Conservation (phyloP, 176 grass and related monocot genomes). For the Chrysopogon serrulatus region DNA sequence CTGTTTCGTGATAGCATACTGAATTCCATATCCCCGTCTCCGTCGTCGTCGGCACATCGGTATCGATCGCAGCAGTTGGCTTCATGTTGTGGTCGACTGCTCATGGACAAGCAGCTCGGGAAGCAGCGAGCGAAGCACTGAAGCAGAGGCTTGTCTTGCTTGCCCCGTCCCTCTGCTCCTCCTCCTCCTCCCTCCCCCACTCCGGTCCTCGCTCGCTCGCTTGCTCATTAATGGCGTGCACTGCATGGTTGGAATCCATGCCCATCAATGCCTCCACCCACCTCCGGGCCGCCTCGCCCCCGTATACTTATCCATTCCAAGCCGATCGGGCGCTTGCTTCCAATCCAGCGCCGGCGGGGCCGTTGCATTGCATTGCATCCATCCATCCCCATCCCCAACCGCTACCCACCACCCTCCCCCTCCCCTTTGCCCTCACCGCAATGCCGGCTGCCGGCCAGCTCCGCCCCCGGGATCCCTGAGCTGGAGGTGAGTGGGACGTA, state of each 20-base stretch:
- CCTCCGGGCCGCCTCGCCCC: not conserved
- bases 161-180: not conserved
- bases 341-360: not conserved
- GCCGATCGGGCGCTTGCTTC: not conserved
- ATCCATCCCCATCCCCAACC: not conserved
- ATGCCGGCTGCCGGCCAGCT: slow-evolving; percentile 32
- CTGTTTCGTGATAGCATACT: too few relatives aligned
- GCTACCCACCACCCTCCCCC: slow-evolving; percentile 10
- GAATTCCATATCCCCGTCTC: too few relatives aligned
- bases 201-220: not conserved
- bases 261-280: slow-evolving; percentile 50
- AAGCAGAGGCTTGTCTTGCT: not conserved
- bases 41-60: not conserved
- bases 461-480: slow-evolving; percentile 21
- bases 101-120: not conserved
- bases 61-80: not conserved
- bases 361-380: slow-evolving; percentile 8
- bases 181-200: not conserved
- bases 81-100: too few relatives aligned
- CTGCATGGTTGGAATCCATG: slow-evolving; percentile 27
- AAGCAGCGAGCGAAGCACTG: not conserved
- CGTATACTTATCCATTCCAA: slow-evolving; percentile 4
- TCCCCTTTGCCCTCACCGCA: not conserved
- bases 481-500: slow-evolving; percentile 37
- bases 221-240: slow-evolving; percentile 48